Evolutionary conservation across 305 asterid species (phyloP).

Genomic region (Solanum aculeatissimum): DNA sequence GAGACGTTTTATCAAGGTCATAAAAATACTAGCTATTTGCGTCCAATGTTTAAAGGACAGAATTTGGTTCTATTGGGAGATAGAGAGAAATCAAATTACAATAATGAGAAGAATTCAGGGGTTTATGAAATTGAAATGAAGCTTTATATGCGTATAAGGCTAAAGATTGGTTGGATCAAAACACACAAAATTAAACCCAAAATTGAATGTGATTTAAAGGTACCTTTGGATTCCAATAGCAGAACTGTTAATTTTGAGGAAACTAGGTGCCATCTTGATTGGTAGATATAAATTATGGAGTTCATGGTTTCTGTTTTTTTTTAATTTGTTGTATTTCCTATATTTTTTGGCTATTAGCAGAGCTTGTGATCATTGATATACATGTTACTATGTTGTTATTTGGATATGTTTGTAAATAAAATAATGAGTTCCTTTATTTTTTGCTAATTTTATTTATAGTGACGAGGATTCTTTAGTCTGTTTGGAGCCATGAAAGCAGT

Average conservation of each 20-base stretch:
- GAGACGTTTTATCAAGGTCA: slow-evolving; percentile 17
- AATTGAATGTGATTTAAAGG: slow-evolving; percentile 24
- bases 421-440: not conserved
- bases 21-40: slow-evolving; percentile 12
- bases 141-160: slow-evolving; percentile 17
- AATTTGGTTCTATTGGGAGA: not conserved
- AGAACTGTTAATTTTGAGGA: slow-evolving; percentile 4
- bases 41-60: slow-evolving; percentile 8
- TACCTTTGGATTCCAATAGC: slow-evolving; percentile 14
- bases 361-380: not conserved
- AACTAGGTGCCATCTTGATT: slow-evolving; percentile 21
- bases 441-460: not conserved
- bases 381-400: not conserved
- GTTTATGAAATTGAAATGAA: slow-evolving; percentile 15
- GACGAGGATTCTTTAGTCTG: not conserved
- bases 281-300: slow-evolving; percentile 4
- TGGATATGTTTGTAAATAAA: not conserved
- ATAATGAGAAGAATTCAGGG: slow-evolving; percentile 3
- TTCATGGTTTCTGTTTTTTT: not conserved
- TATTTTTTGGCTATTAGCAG: not conserved
- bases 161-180: slow-evolving; percentile 16
- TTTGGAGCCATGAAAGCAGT: not conserved
- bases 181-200: slow-evolving; percentile 17
- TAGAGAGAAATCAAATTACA: not conserved
- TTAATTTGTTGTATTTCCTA: not conserved